Percentiles rank a stretch among this genome's conserved stretches.
phyloP scores from a whole-genome alignment of 768 basidiomycete species.

The Mycena polygramma region DNA sequence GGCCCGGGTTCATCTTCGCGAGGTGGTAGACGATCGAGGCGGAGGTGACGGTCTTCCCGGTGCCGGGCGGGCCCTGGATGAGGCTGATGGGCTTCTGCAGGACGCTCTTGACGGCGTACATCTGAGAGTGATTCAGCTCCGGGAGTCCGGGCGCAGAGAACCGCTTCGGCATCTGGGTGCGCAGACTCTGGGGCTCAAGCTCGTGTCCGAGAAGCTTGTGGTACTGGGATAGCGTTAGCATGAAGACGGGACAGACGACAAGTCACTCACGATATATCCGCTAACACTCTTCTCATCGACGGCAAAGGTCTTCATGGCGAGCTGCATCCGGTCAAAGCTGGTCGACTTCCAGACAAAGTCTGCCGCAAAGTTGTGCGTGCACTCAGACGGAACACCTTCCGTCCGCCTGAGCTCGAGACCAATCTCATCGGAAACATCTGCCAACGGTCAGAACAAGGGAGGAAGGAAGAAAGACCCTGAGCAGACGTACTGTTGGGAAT shows the following conservation, averaged over 20 bases:
- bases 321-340: conserved; percentile 99
- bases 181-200: conserved; percentile 91
- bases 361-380: conserved; percentile 95
- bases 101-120: conserved; percentile 99
- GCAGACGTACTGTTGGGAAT: conserved; percentile 91
- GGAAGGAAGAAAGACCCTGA: not conserved
- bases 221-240: conserved; percentile 67
- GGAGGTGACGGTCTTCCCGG: conserved; percentile 99
- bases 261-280: conserved; percentile 88
- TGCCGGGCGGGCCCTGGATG: conserved; percentile 98
- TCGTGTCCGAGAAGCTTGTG: conserved; percentile 99
- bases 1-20: conserved; percentile 99
- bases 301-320: conserved; percentile 99
- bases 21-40: conserved; percentile 99
- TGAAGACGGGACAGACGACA: conserved; percentile 18
- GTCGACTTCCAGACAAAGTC: conserved; percentile 99
- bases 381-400: conserved; percentile 94
- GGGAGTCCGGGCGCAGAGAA: conserved; percentile 98
- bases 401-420: conserved; percentile 91
- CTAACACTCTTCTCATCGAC: conserved; percentile 99
- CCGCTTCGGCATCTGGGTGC: conserved; percentile 95
- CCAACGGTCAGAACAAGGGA: conserved; percentile 19
- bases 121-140: conserved; percentile 98
- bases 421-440: conserved; percentile 98
- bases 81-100: conserved; percentile 97